phyloP scores from a whole-genome alignment of 768 basidiomycete genomes.

The Hygrocybe coccinea region DNA sequence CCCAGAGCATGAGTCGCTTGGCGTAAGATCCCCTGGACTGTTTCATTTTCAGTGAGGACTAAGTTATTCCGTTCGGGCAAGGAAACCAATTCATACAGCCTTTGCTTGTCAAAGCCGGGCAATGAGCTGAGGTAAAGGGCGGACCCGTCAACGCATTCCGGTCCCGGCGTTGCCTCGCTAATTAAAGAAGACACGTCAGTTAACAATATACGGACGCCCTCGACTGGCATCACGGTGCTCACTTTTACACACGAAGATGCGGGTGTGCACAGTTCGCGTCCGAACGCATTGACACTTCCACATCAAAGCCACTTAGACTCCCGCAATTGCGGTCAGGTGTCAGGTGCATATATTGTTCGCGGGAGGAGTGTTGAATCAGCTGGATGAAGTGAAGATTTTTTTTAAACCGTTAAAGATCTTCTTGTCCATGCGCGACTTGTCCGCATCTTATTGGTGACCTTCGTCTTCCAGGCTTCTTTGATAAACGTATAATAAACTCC shows the following conservation, averaged over 20 bases:
- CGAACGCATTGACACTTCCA: not conserved
- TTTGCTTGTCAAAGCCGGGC: not conserved
- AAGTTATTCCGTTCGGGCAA: not conserved
- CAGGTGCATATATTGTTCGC: not conserved
- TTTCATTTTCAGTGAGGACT: not conserved
- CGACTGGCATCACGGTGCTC: not conserved
- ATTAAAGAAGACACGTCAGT: slow-evolving; percentile 2
- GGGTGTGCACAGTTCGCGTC: not conserved
- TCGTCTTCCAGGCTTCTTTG: too few species aligned
- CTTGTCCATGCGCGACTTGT: not conserved
- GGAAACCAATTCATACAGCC: not conserved
- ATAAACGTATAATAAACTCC: not conserved
- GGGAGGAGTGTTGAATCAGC: not conserved
- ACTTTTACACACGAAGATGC: not conserved
- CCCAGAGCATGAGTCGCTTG: too few species aligned
- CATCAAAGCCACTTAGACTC: slow-evolving; percentile 5
- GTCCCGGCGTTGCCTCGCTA: slow-evolving; percentile 1
- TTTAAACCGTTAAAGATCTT: not conserved
- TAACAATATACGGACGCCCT: not conserved
- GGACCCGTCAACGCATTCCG: slow-evolving; percentile 1
- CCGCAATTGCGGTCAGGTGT: not conserved
- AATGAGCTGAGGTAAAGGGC: not conserved
- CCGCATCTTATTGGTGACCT: too few species aligned
- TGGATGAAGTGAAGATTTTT: not conserved
- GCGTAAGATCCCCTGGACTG: too few species aligned